phyloP scores from a whole-genome alignment of 495 filamentous ascomycete genomes.

The Penicillium canescens region DNA sequence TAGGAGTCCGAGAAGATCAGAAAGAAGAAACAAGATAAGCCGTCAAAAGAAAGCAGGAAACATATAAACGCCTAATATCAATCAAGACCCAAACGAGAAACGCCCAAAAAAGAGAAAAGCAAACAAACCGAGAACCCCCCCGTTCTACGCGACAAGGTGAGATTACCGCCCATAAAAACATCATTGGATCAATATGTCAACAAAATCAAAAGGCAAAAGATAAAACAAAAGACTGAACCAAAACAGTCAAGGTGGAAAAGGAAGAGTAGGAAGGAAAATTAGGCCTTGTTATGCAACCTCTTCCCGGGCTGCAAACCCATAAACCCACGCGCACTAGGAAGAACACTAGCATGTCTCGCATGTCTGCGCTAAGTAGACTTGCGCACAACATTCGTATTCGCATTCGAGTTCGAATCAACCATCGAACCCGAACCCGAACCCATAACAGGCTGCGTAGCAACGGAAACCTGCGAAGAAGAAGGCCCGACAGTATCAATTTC shows the following conservation, averaged over 20 bases:
- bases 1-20: background rate
- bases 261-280: constrained; percentile 5
- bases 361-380: constrained; percentile 25
- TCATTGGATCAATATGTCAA: constrained; percentile 3
- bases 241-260: constrained; percentile 8
- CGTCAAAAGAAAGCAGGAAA: background rate
- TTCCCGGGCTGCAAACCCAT: constrained; percentile 41
- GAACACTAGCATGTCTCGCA: constrained; percentile 19
- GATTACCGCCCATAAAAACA: constrained; percentile 1
- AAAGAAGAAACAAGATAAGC: constrained; percentile 3
- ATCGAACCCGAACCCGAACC: background rate
- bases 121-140: no score
- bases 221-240: constrained; percentile 5
- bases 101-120: no score
- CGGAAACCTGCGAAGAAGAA: constrained; percentile 5
- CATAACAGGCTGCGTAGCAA: background rate
- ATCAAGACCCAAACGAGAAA: background rate
- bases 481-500: constrained; percentile 48
- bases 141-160: background rate
- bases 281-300: constrained; percentile 27
- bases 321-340: constrained; percentile 28
- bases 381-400: constrained; percentile 10
- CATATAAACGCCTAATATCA: constrained; percentile 4
- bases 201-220: background rate
- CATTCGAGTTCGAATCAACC: constrained; percentile 6